Percentiles rank a stretch among this genome's conserved stretches.
These are phyloP conservation scores for maize (Zea mays) DNA, from an alignment of 176 grass and related monocot genomes.

Conservation along the genomic window Zm-B73-REFERENCE-NAM-5.0 NC_050102.1:170819501-170820000, in stretches of 20 bases:
- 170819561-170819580: neutral
- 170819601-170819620: neutral
- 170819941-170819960: neutral
- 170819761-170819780: neutral
- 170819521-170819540: slow-evolving; percentile 1
- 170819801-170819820: neutral
- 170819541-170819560: neutral
- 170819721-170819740: neutral
- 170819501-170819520: slow-evolving; percentile 30
- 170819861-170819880: neutral
- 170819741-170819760: neutral
- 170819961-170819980: neutral
- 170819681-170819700: neutral
- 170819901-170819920: no score
- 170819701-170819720: neutral
- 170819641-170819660: neutral
- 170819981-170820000: neutral
- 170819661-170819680: neutral
- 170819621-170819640: neutral
- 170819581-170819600: neutral
- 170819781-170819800: neutral
- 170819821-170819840: no score
- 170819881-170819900: no score
- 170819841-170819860: neutral
- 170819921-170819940: no score